phyloP scores from a whole-genome alignment of 1,284 basidiomycete species.

The Trichosporon faecale region DNA sequence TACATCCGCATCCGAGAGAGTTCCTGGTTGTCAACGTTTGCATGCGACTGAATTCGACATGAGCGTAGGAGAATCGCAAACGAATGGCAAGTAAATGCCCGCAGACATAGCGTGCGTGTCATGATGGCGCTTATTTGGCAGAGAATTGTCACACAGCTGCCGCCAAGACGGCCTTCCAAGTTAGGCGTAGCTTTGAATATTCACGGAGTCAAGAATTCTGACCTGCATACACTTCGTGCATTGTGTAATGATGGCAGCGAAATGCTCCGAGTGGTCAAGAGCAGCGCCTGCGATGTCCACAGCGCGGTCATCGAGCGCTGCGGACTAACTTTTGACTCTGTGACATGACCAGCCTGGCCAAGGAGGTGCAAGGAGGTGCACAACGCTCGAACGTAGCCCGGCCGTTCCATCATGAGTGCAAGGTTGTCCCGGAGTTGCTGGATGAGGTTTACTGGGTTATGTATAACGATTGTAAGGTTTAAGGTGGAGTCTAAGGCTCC shows the following conservation, averaged over 20 bases:
- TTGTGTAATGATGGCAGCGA: neutral
- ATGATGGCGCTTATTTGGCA: neutral
- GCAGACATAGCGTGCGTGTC: neutral
- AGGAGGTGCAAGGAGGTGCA: neutral
- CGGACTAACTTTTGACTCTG: neutral
- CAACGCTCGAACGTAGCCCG: neutral
- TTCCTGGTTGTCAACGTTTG: neutral
- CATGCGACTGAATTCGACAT: neutral
- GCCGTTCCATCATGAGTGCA: neutral
- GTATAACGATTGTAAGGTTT: neutral
- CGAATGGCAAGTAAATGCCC: neutral
- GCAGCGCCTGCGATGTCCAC: neutral
- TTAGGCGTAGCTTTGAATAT: too few species aligned
- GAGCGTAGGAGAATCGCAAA: neutral
- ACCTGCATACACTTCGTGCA: neutral
- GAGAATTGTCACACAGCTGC: too few species aligned
- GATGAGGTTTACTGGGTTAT: neutral
- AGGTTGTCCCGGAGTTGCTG: neutral
- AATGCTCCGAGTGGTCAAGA: neutral
- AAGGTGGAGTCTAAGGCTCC: neutral
- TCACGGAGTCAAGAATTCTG: neutral
- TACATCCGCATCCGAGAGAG: neutral
- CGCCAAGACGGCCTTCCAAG: too few species aligned
- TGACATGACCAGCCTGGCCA: neutral
- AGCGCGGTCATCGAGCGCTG: neutral